Evolutionary conservation across 202 grass and related monocot species (phyloP), one percentile per base, ranked within the genome.

Genomic region (Panicum hallii): DNA sequence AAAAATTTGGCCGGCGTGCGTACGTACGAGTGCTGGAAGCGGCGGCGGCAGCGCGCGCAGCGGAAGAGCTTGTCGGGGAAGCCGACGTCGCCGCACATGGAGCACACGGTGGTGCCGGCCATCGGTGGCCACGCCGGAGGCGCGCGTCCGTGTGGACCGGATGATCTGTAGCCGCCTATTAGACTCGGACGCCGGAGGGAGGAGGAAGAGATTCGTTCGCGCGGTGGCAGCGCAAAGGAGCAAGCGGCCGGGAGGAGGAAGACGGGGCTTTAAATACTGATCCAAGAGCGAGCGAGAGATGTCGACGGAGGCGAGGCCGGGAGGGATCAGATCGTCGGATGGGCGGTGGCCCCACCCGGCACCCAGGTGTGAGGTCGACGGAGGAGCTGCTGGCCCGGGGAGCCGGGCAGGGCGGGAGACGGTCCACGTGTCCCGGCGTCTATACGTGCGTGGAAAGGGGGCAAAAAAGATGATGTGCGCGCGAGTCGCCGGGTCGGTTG

Each of bases 61-160:
- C 85, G 90, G 88, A 99, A 96, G 86, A 99, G 93, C 79, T 99
- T 99, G 64, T 99, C 97, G 7, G 83, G 82, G 90, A 99, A 96
- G 30, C 97, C 97, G 65, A 99, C 83, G 88, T 99, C 97, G 63
- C 97, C 97, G 83, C 93, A 99, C 93, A 99, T 96, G 87, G 93
- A 87, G 75, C 93, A 99, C 11, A 96, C 91, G 16, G 79, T 82
- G 16, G 72, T 77, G 87, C 84, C 75, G 22, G 66, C 92, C 97
- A 60, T 75, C 49, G 49, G 2, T 9, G 9, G 16, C 10, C 46
- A 34, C 70, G 45, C 7, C 11, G 42, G 65, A 9, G 63, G 19
- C 16, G 64, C 64, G 64, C 64, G 64, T 41, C 16, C 10, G 20
- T 8, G 73, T 47, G 74, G 52, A 48, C 44, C 8, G 36, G 56